A percentile compares a stretch with the other conserved stretches of the same genome.
phyloP scores from a whole-genome alignment of 805 yeast species.

The Sugiyamaella smithiae region DNA sequence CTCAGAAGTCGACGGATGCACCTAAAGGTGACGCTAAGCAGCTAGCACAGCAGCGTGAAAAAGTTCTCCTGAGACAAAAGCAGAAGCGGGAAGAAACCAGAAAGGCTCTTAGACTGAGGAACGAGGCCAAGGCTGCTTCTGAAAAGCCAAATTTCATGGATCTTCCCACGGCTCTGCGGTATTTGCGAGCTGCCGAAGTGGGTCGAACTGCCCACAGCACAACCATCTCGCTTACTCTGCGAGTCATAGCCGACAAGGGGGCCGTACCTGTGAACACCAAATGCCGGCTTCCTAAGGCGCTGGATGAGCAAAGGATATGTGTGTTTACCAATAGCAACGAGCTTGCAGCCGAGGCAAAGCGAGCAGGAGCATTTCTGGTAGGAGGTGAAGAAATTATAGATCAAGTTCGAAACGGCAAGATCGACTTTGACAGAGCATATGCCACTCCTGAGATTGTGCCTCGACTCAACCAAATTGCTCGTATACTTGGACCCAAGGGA shows the following conservation, averaged over 20 bases:
- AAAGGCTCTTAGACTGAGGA: conserved; percentile 30
- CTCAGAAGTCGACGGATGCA: not conserved
- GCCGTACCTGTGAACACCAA: conserved; percentile 71
- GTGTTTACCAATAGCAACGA: conserved; percentile 64
- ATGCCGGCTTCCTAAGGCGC: conserved; percentile 67
- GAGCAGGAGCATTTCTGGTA: conserved; percentile 58
- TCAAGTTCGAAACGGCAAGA: conserved; percentile 49
- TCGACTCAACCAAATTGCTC: conserved; percentile 65
- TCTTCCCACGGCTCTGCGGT: conserved; percentile 68
- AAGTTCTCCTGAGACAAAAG: conserved; percentile 25
- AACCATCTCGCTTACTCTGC: conserved; percentile 62
- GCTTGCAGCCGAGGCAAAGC: conserved; percentile 50
- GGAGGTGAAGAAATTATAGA: conserved; percentile 75
- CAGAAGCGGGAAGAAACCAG: conserved; percentile 29
- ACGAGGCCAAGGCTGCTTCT: conserved; percentile 44
- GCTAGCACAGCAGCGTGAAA: conserved; percentile 34
- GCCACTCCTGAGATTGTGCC: conserved; percentile 80
- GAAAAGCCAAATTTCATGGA: conserved; percentile 64
- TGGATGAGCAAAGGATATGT: conserved; percentile 60
- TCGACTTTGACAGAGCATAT: conserved; percentile 69
- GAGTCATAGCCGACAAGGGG: conserved; percentile 71
- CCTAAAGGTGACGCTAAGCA: conserved; percentile 31
- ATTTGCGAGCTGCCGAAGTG: conserved; percentile 83
- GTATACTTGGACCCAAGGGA: conserved; percentile 82
- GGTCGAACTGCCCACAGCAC: conserved; percentile 75